These are phyloP conservation scores for Forsythia viridissima DNA, from an alignment of 257 asterid species.

Conservation along the genomic window DNA sequence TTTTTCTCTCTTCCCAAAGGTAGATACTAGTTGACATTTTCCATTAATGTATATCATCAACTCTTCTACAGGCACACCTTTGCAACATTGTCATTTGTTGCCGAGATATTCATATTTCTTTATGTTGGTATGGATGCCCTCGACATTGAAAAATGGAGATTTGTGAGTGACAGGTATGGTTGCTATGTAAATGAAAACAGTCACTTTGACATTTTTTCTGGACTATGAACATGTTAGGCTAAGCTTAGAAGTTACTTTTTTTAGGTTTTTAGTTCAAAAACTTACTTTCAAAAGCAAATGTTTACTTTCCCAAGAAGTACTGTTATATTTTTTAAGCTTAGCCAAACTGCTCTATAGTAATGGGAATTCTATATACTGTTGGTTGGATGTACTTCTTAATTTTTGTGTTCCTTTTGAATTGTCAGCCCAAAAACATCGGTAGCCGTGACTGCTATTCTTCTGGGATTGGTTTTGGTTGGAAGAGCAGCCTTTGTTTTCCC, in stretches of 20 bases:
- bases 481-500: constrained; percentile 33
- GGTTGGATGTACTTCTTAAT: background rate
- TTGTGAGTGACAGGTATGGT: constrained; percentile 49
- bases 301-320: background rate
- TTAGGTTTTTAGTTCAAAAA: background rate
- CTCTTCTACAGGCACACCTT: constrained; percentile 56
- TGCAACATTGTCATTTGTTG: constrained; percentile 68
- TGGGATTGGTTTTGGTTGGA: constrained; percentile 29
- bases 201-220: background rate
- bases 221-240: background rate
- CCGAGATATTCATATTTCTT: constrained; percentile 62
- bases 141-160: constrained; percentile 67
- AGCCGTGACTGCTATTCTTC: constrained; percentile 20
- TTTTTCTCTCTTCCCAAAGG: constrained; percentile 8
- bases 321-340: background rate
- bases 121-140: constrained; percentile 79
- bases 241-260: background rate
- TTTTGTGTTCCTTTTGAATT: background rate
- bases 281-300: background rate
- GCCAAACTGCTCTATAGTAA: background rate
- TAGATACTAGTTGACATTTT: constrained; percentile 9
- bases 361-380: background rate
- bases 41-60: constrained; percentile 22
- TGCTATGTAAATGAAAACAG: background rate
- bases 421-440: constrained; percentile 23